Percentiles rank a stretch among this genome's conserved stretches.
Evolutionary conservation across 257 asterid species (phyloP).

Genomic region (Gentiana dahurica): DNA sequence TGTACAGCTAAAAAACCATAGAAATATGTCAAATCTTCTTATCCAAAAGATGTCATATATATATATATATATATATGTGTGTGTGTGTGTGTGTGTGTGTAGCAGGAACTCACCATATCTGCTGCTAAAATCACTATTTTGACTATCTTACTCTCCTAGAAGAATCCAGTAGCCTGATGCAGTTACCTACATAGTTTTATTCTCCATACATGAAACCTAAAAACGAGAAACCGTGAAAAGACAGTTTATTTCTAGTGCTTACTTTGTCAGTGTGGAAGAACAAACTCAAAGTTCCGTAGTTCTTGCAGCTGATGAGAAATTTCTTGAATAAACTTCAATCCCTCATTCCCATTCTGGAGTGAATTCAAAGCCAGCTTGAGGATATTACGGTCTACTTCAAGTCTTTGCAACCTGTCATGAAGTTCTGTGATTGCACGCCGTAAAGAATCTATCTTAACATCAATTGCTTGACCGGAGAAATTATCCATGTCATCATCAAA

Average conservation of each 20-base stretch:
- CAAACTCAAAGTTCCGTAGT: constrained; percentile 18
- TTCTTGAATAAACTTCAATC: constrained; percentile 34
- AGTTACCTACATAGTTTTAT: not conserved
- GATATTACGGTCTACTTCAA: constrained; percentile 37
- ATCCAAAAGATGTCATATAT: not conserved
- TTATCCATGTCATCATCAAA: constrained; percentile 7
- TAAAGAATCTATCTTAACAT: constrained; percentile 13
- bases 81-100: too few relatives aligned
- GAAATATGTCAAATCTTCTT: not conserved
- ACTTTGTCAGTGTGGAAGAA: constrained; percentile 6
- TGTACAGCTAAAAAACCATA: not conserved
- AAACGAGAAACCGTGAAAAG: not conserved
- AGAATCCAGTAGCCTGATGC: too few relatives aligned
- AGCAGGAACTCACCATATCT: too few relatives aligned
- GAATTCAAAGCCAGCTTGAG: constrained; percentile 31
- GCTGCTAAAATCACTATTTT: too few relatives aligned
- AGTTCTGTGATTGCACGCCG: constrained; percentile 31
- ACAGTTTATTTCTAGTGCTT: constrained; percentile 2
- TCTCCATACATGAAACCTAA: not conserved
- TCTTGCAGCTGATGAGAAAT: constrained; percentile 44
- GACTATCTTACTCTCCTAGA: too few relatives aligned
- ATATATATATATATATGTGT: too few relatives aligned
- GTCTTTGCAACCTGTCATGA: constrained; percentile 35
- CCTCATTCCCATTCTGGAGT: constrained; percentile 38
- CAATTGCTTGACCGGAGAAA: constrained; percentile 15